Evolutionary conservation across 1,284 basidiomycete species (phyloP).

Genomic region (Malassezia nana): DNA sequence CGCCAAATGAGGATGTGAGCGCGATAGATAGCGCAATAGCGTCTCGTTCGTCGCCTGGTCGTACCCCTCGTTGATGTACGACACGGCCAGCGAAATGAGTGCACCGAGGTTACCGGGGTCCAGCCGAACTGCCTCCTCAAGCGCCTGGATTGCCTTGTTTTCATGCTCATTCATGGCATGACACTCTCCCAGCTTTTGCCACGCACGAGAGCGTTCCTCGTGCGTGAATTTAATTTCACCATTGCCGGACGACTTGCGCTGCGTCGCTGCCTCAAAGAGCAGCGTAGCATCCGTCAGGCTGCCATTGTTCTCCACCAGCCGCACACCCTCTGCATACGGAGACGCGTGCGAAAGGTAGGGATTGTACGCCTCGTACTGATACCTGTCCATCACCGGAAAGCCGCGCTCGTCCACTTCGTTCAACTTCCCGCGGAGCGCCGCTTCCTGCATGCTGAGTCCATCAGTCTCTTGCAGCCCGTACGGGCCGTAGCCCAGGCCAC

Average conservation of each 20-base stretch:
- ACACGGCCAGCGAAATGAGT: conserved; percentile 63
- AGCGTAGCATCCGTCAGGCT: conserved; percentile 73
- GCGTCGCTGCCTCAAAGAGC: conserved; percentile 69
- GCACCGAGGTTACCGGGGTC: conserved; percentile 61
- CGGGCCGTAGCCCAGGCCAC: conserved; percentile 36
- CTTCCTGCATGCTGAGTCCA: conserved; percentile 39
- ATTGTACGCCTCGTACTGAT: conserved; percentile 52
- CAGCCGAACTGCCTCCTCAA: conserved; percentile 56
- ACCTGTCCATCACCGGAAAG: conserved; percentile 38
- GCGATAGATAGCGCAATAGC: conserved; percentile 73
- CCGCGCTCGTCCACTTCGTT: conserved; percentile 36
- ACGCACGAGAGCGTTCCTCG: conserved; percentile 62
- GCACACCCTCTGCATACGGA: conserved; percentile 54
- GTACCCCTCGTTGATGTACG: conserved; percentile 90
- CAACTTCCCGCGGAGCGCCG: conserved; percentile 29
- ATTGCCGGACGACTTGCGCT: conserved; percentile 26
- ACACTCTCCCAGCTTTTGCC: conserved; percentile 85
- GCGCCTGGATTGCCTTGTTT: conserved; percentile 53
- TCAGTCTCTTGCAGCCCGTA: conserved; percentile 30
- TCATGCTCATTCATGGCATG: conserved; percentile 87
- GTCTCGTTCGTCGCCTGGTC: conserved; percentile 79
- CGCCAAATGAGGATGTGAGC: conserved; percentile 61
- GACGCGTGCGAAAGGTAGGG: conserved; percentile 57
- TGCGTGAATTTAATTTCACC: conserved; percentile 63
- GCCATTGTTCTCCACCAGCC: conserved; percentile 63